These are phyloP conservation scores for Limnanthes douglasii DNA, from an alignment of 345 rosid species.

Conservation along the genomic window DNA sequence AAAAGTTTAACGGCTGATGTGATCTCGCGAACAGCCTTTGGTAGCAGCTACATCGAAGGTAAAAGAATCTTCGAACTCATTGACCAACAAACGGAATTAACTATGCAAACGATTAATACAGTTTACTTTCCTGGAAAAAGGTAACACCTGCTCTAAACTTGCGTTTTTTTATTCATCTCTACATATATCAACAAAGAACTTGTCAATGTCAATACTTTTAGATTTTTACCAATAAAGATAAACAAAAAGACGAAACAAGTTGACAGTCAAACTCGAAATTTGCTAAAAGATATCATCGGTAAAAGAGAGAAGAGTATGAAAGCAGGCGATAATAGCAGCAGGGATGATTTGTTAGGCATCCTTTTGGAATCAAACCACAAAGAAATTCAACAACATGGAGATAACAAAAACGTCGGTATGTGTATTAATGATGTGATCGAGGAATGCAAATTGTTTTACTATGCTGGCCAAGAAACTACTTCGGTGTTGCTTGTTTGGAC, in stretches of 20 bases:
- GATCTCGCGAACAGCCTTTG: slow-evolving; percentile 30
- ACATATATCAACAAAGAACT: not conserved
- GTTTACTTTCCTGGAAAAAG: slow-evolving; percentile 18
- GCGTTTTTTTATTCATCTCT: not conserved
- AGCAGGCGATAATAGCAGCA: slow-evolving; percentile 11
- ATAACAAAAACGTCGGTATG: slow-evolving; percentile 14
- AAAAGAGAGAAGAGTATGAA: slow-evolving; percentile 21
- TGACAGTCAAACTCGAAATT: slow-evolving; percentile 14
- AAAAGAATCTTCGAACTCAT: slow-evolving; percentile 18
- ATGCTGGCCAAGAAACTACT: slow-evolving; percentile 56
- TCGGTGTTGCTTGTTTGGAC: slow-evolving; percentile 41
- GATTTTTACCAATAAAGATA: slow-evolving; percentile 33
- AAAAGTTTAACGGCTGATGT: slow-evolving; percentile 18
- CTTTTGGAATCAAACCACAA: slow-evolving; percentile 31
- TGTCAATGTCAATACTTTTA: slow-evolving; percentile 6
- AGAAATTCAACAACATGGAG: too few species aligned
- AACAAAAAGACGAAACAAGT: slow-evolving; percentile 22
- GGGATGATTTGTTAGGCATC: slow-evolving; percentile 23
- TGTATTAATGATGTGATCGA: slow-evolving; percentile 33
- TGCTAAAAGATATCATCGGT: slow-evolving; percentile 18
- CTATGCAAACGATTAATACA: slow-evolving; percentile 4
- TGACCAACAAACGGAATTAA: slow-evolving; percentile 10
- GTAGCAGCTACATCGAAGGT: slow-evolving; percentile 26
- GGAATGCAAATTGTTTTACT: slow-evolving; percentile 52
- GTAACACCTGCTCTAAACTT: slow-evolving; percentile 7